Evolutionary conservation across 805 yeast species (phyloP).

Genomic region (Candida endomychidarum): DNA sequence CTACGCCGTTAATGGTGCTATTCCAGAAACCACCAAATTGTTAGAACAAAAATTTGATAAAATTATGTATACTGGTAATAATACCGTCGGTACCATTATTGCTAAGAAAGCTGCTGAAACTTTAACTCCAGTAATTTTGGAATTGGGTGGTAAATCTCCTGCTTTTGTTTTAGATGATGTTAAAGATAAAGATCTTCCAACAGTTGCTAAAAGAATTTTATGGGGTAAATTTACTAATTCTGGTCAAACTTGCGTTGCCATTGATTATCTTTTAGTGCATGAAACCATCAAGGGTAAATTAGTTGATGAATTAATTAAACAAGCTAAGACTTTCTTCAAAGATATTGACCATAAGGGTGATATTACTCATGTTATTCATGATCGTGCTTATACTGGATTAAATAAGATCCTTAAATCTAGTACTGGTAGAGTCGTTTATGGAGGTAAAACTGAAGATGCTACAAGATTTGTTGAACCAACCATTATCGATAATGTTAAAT

Average conservation of each 20-base stretch:
- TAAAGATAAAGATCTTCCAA: constrained; percentile 41
- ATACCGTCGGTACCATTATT: constrained; percentile 71
- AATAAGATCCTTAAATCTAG: constrained; percentile 43
- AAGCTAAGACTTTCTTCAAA: constrained; percentile 47
- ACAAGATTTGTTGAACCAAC: constrained; percentile 70
- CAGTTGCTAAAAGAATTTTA: constrained; percentile 57
- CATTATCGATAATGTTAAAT: constrained; percentile 57
- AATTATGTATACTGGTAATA: constrained; percentile 84
- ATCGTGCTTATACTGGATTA: constrained; percentile 51
- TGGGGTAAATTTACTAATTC: constrained; percentile 81
- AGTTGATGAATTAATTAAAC: constrained; percentile 38
- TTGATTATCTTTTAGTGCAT: constrained; percentile 79
- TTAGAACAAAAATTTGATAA: constrained; percentile 71
- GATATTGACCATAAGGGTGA: constrained; percentile 23
- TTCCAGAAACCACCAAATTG: constrained; percentile 58
- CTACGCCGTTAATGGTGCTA: constrained; percentile 69
- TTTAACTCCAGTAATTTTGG: constrained; percentile 77
- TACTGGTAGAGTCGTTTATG: constrained; percentile 52
- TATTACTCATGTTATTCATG: constrained; percentile 63
- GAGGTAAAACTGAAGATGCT: constrained; percentile 41
- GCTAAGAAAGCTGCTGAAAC: constrained; percentile 81
- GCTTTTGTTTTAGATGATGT: constrained; percentile 60
- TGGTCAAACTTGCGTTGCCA: constrained; percentile 91
- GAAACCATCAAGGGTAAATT: constrained; percentile 54
- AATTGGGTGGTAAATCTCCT: constrained; percentile 93